Conservation (phyloP, 805 yeast genomes). For the Metschnikowia baotianmanensis region DNA sequence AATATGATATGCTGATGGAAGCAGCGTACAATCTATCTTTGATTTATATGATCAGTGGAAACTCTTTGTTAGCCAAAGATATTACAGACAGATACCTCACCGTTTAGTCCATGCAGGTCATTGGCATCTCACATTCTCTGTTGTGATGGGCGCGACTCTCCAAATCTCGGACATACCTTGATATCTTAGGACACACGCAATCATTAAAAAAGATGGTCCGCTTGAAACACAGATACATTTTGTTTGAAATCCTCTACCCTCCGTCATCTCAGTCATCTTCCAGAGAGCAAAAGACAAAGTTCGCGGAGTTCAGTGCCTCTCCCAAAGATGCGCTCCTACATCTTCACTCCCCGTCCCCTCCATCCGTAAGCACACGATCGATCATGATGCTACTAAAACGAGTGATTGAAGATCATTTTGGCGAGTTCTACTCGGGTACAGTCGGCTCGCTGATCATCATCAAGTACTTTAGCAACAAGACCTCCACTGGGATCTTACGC, state of each 20-base stretch:
- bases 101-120: constrained; percentile 27
- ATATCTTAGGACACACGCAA: neutral
- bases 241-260: constrained; percentile 78
- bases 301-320: constrained; percentile 24
- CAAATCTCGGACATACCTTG: neutral
- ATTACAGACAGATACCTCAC: constrained; percentile 66
- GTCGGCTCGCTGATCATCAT: constrained; percentile 58
- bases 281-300: constrained; percentile 16
- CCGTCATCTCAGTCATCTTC: constrained; percentile 23
- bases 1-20: constrained; percentile 63
- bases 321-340: constrained; percentile 41
- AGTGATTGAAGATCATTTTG: constrained; percentile 62
- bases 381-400: constrained; percentile 54
- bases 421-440: constrained; percentile 73
- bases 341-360: constrained; percentile 52
- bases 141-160: constrained; percentile 1
- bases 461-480: constrained; percentile 77
- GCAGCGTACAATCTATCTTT: constrained; percentile 83
- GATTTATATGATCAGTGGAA: constrained; percentile 76
- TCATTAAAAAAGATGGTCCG: constrained; percentile 94
- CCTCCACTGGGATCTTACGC: constrained; percentile 82
- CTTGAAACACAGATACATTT: constrained; percentile 76
- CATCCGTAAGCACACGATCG: constrained; percentile 45
- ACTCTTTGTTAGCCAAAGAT: constrained; percentile 57
- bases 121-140: neutral